Evolutionary conservation across 495 filamentous ascomycete species (phyloP).

Genomic region (Parathielavia appendiculata): DNA sequence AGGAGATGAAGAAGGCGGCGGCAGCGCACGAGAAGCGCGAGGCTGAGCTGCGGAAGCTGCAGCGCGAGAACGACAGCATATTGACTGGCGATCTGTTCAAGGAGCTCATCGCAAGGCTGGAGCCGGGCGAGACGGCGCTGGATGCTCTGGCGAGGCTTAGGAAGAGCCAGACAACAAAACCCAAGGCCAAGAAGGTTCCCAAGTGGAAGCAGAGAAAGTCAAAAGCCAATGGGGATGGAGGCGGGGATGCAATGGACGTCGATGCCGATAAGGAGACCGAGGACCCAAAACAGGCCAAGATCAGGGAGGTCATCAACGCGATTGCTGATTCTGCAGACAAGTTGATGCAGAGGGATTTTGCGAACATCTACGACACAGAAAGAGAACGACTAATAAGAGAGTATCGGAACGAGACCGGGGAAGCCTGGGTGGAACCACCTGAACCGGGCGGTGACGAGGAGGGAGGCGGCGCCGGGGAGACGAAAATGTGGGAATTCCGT

Average conservation of each 20-base stretch:
- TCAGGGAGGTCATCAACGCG: constrained; percentile 67
- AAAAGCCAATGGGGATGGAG: constrained; percentile 27
- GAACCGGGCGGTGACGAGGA: constrained; percentile 23
- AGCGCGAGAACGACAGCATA: constrained; percentile 65
- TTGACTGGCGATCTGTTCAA: constrained; percentile 69
- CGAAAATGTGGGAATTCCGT: constrained; percentile 77
- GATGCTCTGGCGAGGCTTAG: constrained; percentile 83
- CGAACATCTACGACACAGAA: constrained; percentile 84
- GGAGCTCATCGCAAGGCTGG: constrained; percentile 63
- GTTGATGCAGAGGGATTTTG: constrained; percentile 71
- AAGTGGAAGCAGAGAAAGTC: constrained; percentile 58
- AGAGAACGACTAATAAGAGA: constrained; percentile 79
- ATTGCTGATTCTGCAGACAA: constrained; percentile 87
- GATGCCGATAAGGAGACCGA: constrained; percentile 50
- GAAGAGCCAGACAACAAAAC: constrained; percentile 58
- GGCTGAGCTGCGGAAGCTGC: constrained; percentile 61
- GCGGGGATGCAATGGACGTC: constrained; percentile 56
- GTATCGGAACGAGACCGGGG: constrained; percentile 81
- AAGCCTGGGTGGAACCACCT: constrained; percentile 71
- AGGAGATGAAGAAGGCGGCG: constrained; percentile 81
- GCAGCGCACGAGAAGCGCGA: constrained; percentile 87
- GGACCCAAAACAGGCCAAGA: constrained; percentile 63
- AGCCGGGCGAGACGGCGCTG: constrained; percentile 80
- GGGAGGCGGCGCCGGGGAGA: constrained; percentile 14
- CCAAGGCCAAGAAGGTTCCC: constrained; percentile 50